Base-by-base conservation (phyloP, 2,329 filamentous ascomycete genomes). In the Aspergillus tanneri region DNA sequence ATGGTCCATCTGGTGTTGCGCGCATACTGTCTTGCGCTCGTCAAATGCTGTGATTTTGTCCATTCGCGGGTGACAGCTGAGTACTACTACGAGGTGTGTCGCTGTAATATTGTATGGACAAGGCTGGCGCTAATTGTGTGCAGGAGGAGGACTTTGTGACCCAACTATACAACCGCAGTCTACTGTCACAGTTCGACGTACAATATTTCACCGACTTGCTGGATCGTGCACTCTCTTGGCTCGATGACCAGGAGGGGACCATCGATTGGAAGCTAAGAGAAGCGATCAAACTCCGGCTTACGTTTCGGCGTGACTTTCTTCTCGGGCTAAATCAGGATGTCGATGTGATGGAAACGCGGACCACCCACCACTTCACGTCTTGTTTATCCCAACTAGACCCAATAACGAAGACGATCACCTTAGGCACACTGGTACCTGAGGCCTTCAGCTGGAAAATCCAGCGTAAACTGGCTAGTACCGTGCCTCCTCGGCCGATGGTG, bases 71-170 rank as follows among this genome's bases (percentile, higher is more conserved):
- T 97, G 53, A 85, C 83, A 45, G 78, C 79, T n/a, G 88, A 96
- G 66, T 86, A 95, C 58, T 96, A 86, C 65, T 97, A 92, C 60
- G 93, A 99, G 79, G 88, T 88, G 74, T 66, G 24, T 9, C 14
- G 9, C 12, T 23, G 23, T 27, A 5, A 16, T 14, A 34, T 4
- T 4, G 18, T 37, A 40, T 41, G 21, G 19, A 36, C 35, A 32
- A n/a, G 8, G 34, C 14, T 52, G 14, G 8, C 39, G 41, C 61
- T 63, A 52, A 60, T 46, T 14, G 12, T 41, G 4, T 46, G 36
- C 56, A 92, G 85, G 93, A 99, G 71, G 93, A 99, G 70, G 93
- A 99, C 63, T 96, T 99, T 65, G 89, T 95, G 16, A 91, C 90
- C 5, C 90, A 95, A 67, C 87, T 91, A 0, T 97, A 93, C 65